These are phyloP conservation scores for Schizothecium vesticola DNA, from an alignment of 495 filamentous ascomycete genomes.

Conservation along the genomic window DNA sequence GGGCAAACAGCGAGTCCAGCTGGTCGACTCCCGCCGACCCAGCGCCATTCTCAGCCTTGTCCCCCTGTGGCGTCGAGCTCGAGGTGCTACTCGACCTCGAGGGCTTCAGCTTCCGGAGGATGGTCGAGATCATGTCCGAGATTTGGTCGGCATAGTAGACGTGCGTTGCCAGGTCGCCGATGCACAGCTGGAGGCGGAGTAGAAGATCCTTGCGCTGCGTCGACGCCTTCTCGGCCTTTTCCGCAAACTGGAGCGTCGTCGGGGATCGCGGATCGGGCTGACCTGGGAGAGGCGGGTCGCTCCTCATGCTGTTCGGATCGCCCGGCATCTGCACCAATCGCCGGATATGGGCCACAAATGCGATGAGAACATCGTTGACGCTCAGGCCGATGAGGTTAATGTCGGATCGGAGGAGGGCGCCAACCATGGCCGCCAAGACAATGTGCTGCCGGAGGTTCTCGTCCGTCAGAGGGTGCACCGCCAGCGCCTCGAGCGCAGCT, in stretches of 20 bases:
- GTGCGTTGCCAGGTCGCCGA: slow-evolving; percentile 83
- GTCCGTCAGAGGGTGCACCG: slow-evolving; percentile 58
- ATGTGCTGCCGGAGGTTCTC: slow-evolving; percentile 63
- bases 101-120: slow-evolving; percentile 71
- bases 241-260: slow-evolving; percentile 21
- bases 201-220: slow-evolving; percentile 52
- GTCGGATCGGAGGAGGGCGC: slow-evolving; percentile 74
- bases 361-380: slow-evolving; percentile 83
- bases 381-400: slow-evolving; percentile 91
- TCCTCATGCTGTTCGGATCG: slow-evolving; percentile 38
- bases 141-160: slow-evolving; percentile 94
- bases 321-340: slow-evolving; percentile 61
- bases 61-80: slow-evolving; percentile 32
- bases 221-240: slow-evolving; percentile 21
- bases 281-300: slow-evolving; percentile 23
- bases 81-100: slow-evolving; percentile 38
- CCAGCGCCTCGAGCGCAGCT: slow-evolving; percentile 67
- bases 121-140: slow-evolving; percentile 78
- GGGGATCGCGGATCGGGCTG: slow-evolving; percentile 24
- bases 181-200: slow-evolving; percentile 63
- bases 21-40: slow-evolving; percentile 27
- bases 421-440: slow-evolving; percentile 66
- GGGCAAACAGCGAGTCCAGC: slow-evolving; percentile 64
- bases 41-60: slow-evolving; percentile 32
- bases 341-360: slow-evolving; percentile 73